phyloP scores from a whole-genome alignment of 139 green algal genomes.

The Dunaliella primolecta region DNA sequence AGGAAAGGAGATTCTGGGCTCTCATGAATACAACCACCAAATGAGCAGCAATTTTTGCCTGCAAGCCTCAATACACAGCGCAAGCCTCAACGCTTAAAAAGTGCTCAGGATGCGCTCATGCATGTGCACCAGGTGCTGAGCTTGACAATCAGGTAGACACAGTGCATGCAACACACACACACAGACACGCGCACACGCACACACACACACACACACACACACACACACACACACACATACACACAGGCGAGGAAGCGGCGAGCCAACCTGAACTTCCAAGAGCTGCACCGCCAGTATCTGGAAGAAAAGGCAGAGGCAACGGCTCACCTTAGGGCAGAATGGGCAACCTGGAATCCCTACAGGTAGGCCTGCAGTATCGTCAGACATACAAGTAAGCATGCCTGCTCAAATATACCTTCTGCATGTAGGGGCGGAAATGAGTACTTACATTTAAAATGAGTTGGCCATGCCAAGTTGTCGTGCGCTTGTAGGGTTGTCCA shows the following conservation, averaged over 20 bases:
- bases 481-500: too few relatives aligned
- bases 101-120: too few relatives aligned
- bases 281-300: neutral
- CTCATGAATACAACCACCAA: too few relatives aligned
- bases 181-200: slow-evolving; percentile 4
- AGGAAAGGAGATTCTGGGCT: neutral
- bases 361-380: slow-evolving; percentile 29
- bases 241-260: neutral
- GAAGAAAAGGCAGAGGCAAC: neutral
- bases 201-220: slow-evolving; percentile 10
- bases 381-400: slow-evolving; percentile 32
- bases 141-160: too few relatives aligned
- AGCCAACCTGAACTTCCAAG: neutral
- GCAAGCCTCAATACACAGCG: too few relatives aligned
- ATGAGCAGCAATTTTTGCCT: too few relatives aligned
- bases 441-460: too few relatives aligned
- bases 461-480: too few relatives aligned
- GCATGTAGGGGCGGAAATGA: slow-evolving; percentile 16
- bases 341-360: slow-evolving; percentile 59
- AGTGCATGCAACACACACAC: neutral
- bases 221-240: neutral
- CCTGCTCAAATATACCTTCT: slow-evolving; percentile 24
- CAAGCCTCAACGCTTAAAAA: too few relatives aligned
- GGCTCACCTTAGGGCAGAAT: slow-evolving; percentile 22
- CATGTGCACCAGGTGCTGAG: too few relatives aligned